A percentile compares a stretch with the other conserved stretches of the same genome.
phyloP scores from a whole-genome alignment of 352 stramenopile genomes.

The Phytophthora hybrid region DNA sequence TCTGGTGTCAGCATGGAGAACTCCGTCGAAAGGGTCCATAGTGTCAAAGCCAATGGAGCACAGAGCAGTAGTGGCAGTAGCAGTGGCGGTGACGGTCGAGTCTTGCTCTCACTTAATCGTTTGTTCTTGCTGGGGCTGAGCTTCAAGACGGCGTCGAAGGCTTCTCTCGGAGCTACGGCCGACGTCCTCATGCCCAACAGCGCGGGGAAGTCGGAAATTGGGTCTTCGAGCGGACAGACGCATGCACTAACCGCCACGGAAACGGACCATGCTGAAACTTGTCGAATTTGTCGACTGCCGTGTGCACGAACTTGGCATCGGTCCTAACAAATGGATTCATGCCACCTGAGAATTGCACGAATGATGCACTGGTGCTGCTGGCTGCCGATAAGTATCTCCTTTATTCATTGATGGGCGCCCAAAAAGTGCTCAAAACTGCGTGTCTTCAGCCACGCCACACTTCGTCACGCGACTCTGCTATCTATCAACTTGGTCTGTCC shows the following conservation, averaged over 20 bases:
- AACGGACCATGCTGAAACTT: slow-evolving; percentile 17
- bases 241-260: slow-evolving; percentile 19
- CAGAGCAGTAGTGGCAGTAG: slow-evolving; percentile 28
- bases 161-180: slow-evolving; percentile 15
- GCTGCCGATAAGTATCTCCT: neutral
- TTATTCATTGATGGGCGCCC: neutral
- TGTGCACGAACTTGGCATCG: slow-evolving; percentile 43
- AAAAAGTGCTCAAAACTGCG: neutral
- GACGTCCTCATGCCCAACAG: slow-evolving; percentile 20
- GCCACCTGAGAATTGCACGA: neutral
- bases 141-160: neutral
- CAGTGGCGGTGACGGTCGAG: slow-evolving; percentile 6
- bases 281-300: slow-evolving; percentile 3
- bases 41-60: slow-evolving; percentile 14
- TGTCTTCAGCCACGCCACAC: neutral
- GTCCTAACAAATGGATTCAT: slow-evolving; percentile 1
- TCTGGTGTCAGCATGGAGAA: slow-evolving; percentile 16
- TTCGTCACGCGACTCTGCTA: neutral
- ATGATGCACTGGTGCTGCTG: too few relatives aligned
- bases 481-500: neutral
- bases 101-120: neutral
- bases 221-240: neutral
- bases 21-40: slow-evolving; percentile 31
- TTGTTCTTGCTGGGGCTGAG: slow-evolving; percentile 6
- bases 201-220: slow-evolving; percentile 17